Evolutionary conservation across 176 grass and related monocot genomes (phyloP).

Genomic region (Zoysia pacifica): DNA sequence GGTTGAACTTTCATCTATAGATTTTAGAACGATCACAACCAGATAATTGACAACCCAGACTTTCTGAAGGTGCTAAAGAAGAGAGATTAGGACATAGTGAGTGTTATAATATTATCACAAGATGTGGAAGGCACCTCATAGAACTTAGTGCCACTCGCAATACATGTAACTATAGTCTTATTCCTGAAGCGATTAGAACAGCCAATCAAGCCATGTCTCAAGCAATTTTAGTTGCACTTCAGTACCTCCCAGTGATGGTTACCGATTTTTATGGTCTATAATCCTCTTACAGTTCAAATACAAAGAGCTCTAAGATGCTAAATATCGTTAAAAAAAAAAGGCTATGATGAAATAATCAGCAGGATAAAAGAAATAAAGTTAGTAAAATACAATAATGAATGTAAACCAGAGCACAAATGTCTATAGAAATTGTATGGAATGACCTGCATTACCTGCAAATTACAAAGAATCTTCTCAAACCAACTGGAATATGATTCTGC

Average conservation of each 20-base stretch:
- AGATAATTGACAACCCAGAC: not conserved
- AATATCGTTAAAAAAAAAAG: not conserved
- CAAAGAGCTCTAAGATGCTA: constrained; percentile 14
- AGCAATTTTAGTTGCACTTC: too few relatives aligned
- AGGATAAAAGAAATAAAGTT: constrained; percentile 18
- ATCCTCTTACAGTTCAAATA: constrained; percentile 20
- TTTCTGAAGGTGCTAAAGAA: not conserved
- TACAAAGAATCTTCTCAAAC: constrained; percentile 52
- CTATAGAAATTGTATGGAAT: constrained; percentile 7
- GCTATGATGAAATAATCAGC: not conserved
- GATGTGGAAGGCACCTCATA: not conserved
- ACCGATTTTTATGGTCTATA: not conserved
- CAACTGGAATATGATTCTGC: constrained; percentile 40
- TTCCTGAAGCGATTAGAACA: not conserved
- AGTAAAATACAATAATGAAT: not conserved
- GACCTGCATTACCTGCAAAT: constrained; percentile 47
- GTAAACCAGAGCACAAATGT: not conserved
- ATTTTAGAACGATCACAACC: not conserved
- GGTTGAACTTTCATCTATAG: not conserved
- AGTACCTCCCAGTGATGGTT: not conserved
- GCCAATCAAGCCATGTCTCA: not conserved
- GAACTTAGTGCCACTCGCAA: not conserved
- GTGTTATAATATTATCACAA: not conserved
- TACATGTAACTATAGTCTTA: not conserved
- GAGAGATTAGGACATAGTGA: not conserved